These are phyloP conservation scores for Ophiostoma ulmi DNA, from an alignment of 2,329 filamentous ascomycete species.

Conservation along the genomic window DNA sequence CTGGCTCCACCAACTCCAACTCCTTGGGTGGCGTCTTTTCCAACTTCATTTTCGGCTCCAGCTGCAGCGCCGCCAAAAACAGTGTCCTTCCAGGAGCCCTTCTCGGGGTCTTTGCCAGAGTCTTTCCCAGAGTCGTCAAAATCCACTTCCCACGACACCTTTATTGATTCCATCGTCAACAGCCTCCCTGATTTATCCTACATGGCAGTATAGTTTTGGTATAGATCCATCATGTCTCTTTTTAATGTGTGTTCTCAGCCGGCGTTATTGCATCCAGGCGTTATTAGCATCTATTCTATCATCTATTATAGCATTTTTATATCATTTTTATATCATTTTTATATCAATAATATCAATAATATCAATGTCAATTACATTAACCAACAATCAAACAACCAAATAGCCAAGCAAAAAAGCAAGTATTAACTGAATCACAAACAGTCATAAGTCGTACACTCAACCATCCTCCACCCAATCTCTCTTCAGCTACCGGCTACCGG, in stretches of 20 bases:
- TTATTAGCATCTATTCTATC: not conserved
- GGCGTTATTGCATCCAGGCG: conserved; percentile 7
- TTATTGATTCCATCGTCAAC: not conserved
- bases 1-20: not conserved
- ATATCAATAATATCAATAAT: not conserved
- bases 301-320: not conserved
- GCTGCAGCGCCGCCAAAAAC: not conserved
- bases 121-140: not conserved
- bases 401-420: not conserved
- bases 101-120: not conserved
- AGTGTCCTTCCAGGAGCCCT: not conserved
- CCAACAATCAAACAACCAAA: not conserved
- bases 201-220: conserved; percentile 32
- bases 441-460: not conserved
- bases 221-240: not conserved
- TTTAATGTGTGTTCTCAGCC: not conserved
- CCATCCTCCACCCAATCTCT: not conserved
- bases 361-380: not conserved
- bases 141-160: not conserved
- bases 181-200: conserved; percentile 36
- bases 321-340: not conserved
- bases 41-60: not conserved
- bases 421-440: not conserved
- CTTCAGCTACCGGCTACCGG: not conserved
- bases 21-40: not conserved